These are phyloP conservation scores for Hygrocybe coccinea DNA, from an alignment of 768 basidiomycete genomes.

Conservation along the genomic window DNA sequence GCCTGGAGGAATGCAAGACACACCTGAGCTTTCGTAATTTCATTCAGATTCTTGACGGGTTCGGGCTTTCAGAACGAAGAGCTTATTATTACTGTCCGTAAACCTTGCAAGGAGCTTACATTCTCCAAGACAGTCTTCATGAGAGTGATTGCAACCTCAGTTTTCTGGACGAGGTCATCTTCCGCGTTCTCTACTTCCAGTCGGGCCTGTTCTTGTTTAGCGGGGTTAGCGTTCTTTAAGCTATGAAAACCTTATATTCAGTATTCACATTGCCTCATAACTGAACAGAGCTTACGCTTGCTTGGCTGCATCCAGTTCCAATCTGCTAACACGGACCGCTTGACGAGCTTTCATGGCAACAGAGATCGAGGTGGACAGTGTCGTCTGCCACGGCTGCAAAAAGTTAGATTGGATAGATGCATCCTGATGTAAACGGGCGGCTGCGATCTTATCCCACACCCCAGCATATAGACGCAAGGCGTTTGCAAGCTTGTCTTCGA, in stretches of 20 bases:
- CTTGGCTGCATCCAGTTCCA: constrained; percentile 89
- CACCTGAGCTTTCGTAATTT: constrained; percentile 86
- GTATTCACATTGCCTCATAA: constrained; percentile 1
- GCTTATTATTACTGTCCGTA: background rate
- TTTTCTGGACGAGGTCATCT: constrained; percentile 96
- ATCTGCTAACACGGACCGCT: constrained; percentile 69
- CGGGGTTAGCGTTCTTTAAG: constrained; percentile 68
- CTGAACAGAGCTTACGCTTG: constrained; percentile 53
- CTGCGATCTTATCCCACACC: constrained; percentile 79
- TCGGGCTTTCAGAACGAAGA: constrained; percentile 61
- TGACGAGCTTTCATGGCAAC: constrained; percentile 92
- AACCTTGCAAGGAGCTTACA: constrained; percentile 43
- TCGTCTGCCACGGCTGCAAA: constrained; percentile 82
- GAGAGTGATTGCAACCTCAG: constrained; percentile 91
- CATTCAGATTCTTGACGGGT: constrained; percentile 89
- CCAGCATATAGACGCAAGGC: constrained; percentile 74
- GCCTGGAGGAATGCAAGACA: background rate
- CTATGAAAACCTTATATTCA: constrained; percentile 33
- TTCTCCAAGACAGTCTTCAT: constrained; percentile 99
- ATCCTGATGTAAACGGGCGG: constrained; percentile 79
- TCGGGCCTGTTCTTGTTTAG: constrained; percentile 85
- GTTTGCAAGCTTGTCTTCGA: constrained; percentile 67
- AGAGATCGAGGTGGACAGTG: constrained; percentile 73
- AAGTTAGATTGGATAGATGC: constrained; percentile 59
- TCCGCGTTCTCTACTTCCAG: constrained; percentile 91